Base-by-base conservation (phyloP, 768 basidiomycete species). In the Royoungia palumana region DNA sequence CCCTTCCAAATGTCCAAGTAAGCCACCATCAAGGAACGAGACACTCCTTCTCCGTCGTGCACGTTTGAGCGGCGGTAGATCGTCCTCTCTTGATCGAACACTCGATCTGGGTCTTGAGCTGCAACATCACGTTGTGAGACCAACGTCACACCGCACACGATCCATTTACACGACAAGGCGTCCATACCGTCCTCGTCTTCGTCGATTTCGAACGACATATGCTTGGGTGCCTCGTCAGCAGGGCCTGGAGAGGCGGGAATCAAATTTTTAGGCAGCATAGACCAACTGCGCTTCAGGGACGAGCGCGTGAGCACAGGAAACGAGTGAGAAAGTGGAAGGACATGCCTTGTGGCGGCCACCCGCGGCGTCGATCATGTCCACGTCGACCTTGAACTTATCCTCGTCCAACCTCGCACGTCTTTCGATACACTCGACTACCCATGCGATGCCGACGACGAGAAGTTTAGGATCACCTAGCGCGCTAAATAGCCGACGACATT, bases 381-480 rank as follows among this genome's bases (percentile, higher is more conserved):
- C 68, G 58, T 89, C 81, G 44, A 92, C 75, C 27, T 82, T 67
- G 61, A 82, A 88, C 37, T 70, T 75, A 4, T 71, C 65, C 62
- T 91, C 91, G 20, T 85, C 87, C 4, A 87, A 79, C 38, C 68
- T 77, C 34, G 65, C 66, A 38, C 77, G 74, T 53, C 82, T 79
- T 58, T 93, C 90, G 2, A 78, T 85, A 55, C 90, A 94, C 60
- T 89, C 83, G 2, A 93, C 87, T 5, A 94, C 87, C 92, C 92
- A 94, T 16, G 81, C 85, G 56, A 93, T 89, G 8, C 89, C 87
- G 14, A 95, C 86, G 14, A 91, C 82, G 21, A 71, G 55, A 0
- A 92, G 92, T 59, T 84, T 77, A 60, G 65, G 87, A 35, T 89
- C 83, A 38, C 80, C 72, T 20, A 89, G 69, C 41, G 81, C 61